Evolutionary conservation across 768 basidiomycete genomes (phyloP), one percentile per base, ranked within the genome.

Genomic region (Holtermannia corniformis): DNA sequence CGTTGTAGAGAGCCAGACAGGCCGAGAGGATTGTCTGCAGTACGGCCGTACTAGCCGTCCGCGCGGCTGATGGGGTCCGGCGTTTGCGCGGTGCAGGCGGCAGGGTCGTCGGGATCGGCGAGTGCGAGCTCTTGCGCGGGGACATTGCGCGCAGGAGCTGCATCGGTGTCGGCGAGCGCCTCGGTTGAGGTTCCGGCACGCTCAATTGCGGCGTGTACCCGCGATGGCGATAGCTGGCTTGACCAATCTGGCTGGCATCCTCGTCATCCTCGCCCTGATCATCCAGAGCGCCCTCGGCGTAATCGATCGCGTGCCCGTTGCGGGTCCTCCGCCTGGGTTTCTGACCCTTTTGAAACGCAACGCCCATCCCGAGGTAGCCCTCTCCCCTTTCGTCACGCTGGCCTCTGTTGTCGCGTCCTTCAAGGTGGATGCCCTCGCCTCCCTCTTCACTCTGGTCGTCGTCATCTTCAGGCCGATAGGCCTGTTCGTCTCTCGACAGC

Each of bases 361-460:
- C 45, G 14, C 65, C 63, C 51, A 58, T 67, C 11, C 68, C 65
- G 4, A 70, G 52, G 46, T 67, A 70, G 21, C 68, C 65, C 51
- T 67, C 65, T 0, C 63, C 65, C 28, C 49, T 60, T 22, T 65
- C 62, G 32, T 57, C 44, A 26, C 65, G 44, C 47, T 62, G 54
- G 14, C 68, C 68, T 45, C 68, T 50, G 12, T 58, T 32, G 62
- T 42, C n/a, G 56, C 66, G 26, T 63, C 55, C 65, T 41, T 65
- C 63, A 16, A 37, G 32, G 16, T 37, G 32, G 7, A 37, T 37
- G 1, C 66, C 66, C 21, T 68, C 66, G 13, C 60, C 66, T 12
- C 44, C 59, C 14, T 56, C 51, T 28, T 60, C 59, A 42, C 50
- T 51, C 21, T 50, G 45, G 49, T 60, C 53, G 43, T 62, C 60